Evolutionary conservation across 306 rosid genomes (phyloP).

Genomic region (Prunus campanulata): DNA sequence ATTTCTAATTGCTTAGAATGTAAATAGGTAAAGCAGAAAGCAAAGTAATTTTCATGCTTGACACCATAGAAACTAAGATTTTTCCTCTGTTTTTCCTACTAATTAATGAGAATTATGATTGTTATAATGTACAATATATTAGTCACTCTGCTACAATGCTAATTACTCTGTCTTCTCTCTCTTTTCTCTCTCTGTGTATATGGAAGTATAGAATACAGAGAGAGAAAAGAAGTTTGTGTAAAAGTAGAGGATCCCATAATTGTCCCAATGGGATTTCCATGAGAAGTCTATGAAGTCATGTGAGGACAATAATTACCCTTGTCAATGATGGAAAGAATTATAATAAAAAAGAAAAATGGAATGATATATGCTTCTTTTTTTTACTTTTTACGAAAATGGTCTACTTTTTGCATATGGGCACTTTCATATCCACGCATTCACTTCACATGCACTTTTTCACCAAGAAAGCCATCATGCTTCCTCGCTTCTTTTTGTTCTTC

Average conservation of each 20-base stretch:
- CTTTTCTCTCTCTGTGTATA: no score
- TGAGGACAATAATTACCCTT: conserved; percentile 80
- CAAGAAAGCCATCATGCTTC: conserved; percentile 49
- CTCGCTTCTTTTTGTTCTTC: conserved; percentile 28
- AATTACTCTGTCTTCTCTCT: no score
- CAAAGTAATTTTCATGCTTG: conserved; percentile 16
- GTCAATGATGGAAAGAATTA: conserved; percentile 50
- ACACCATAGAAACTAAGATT: conserved; percentile 7
- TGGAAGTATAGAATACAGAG: not conserved
- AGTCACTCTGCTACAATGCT: not conserved
- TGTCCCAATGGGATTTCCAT: conserved; percentile 73
- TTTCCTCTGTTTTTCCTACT: conserved; percentile 27
- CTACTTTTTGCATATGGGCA: conserved; percentile 41
- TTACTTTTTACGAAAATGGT: conserved; percentile 10
- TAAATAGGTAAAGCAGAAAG: conserved; percentile 29
- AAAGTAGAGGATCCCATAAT: conserved; percentile 68
- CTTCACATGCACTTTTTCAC: conserved; percentile 78
- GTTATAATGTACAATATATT: conserved; percentile 27
- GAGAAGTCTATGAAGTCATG: conserved; percentile 78
- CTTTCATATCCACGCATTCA: conserved; percentile 49
- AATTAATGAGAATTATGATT: conserved; percentile 26
- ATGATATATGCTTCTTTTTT: not conserved
- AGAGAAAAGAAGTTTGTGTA: conserved; percentile 39
- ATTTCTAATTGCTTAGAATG: conserved; percentile 51
- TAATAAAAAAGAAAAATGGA: conserved; percentile 27